Base-by-base conservation (phyloP, 352 stramenopile species). In the Phytophthora ramorum region DNA sequence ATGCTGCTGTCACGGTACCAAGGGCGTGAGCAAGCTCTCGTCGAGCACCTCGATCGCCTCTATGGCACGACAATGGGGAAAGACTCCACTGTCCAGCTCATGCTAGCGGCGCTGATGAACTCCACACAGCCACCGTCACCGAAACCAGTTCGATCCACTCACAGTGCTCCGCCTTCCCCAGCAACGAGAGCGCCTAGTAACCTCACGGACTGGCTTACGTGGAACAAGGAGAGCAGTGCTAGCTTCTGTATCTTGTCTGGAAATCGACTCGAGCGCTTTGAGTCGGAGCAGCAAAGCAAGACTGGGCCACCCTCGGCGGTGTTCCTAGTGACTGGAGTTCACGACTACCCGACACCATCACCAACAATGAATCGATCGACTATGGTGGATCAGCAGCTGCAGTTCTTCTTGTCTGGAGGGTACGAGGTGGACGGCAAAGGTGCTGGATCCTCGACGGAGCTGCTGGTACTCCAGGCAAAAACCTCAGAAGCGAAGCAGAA, bases 11-110 rank as follows among this genome's bases (percentile, higher is more conserved):
- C 84, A 3, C 71, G 76, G 40, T 90, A 89, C 54, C 60, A 69
- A 30, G 59, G 67, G 4, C 75, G 84, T 12, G 85, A 94, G 58
- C 58, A 66, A 13, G 71, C 80, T 2, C 65, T 94, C 0, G 48
- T 93, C 0, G 71, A 79, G 13, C 84, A 92, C 34, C 59, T 94
- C 10, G 84, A 94, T 59, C 76, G 77, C 7, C 87, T 94, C 28
- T 91, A 93, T 52, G 75, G 76, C 8, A 90, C 86, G 0, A 43
- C 34, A 4, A 51, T 94, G 24, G 51, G 56, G 4, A 61, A 69
- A 12, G 75, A 91, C 24, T 16, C 17, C 3, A 64, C 68, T 2
- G 60, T 93, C 6, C 17, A 55, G 4, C 37, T 24, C 14, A 46
- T 91, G 3, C 58, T 91, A 3, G 38, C 66, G 6, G 55, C 55